Evolutionary conservation across 2,329 filamentous ascomycete species (phyloP), one percentile per base, ranked within the genome.

Genomic region (Parastagonospora nodorum): DNA sequence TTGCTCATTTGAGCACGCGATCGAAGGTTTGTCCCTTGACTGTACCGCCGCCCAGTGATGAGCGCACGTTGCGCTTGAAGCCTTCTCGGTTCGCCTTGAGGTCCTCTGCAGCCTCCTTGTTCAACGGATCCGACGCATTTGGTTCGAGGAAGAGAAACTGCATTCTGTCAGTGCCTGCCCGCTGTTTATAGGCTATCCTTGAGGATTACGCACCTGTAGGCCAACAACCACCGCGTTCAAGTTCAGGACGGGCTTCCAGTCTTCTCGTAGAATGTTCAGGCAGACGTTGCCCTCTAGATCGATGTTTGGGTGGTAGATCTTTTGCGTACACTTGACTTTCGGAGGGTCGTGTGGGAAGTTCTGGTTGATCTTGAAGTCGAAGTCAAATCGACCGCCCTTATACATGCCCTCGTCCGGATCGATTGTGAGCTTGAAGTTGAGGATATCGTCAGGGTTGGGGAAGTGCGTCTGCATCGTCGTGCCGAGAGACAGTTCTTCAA

Each of bases 241-340:
- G 74, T 97, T 97, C 71, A 99, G 78, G 38, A 99, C 94, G 0
- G 94, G 94, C 81, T 97, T 99, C 94, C 94, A 99, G 78, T 99
- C 94, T 78, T 99, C 94, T 55, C 94, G 82, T 68, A 99, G 77
- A 67, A 99, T 99, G 74, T 99, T 99, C 69, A 99, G 78, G 79
- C 94, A 99, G 57, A 99, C 92, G 72, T 99, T 99, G 64, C 94
- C 94, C 73, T 97, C 91, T 35, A 96, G 83, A 70, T 99, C 94
- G 72, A 99, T 99, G 76, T 99, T 99, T 5, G 94, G 94, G 74
- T 99, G 94, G 78, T 99, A 99, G 67, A 99, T 97, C 82, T 96
- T 97, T 77, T 99, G 90, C 63, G 87, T 89, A 78, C 94, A 97
- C 70, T 90, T 94, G 64, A 99, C 94, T 78, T 97, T 97, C 15